Conservation (phyloP, 2,329 filamentous ascomycete genomes). For the Venturia pyrina region DNA sequence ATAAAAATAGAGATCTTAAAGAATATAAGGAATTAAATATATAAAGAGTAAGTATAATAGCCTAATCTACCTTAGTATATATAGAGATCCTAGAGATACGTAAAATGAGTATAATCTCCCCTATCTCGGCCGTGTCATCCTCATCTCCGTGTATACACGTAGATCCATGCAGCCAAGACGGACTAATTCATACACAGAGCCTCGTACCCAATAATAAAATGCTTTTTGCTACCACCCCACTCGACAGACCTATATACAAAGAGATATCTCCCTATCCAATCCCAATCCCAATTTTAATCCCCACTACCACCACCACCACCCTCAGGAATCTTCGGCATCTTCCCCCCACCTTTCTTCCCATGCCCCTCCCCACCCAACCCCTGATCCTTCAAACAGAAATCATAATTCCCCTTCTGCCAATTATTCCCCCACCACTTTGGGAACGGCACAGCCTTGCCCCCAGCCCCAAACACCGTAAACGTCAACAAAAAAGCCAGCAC, state of each 20-base stretch:
- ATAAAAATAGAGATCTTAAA: too few relatives aligned
- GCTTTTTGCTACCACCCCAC: too few relatives aligned
- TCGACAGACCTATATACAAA: neutral
- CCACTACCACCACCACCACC: neutral
- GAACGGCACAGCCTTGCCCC: slow-evolving; percentile 19
- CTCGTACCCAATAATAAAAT: too few relatives aligned
- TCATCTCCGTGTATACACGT: too few relatives aligned
- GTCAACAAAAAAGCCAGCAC: slow-evolving; percentile 32
- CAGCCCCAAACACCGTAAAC: slow-evolving; percentile 34
- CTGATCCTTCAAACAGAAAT: slow-evolving; percentile 10
- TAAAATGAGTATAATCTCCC: too few relatives aligned
- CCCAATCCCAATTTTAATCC: neutral
- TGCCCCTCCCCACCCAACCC: neutral
- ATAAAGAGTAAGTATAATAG: too few relatives aligned
- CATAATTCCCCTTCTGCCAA: slow-evolving; percentile 8
- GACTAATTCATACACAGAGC: too few relatives aligned
- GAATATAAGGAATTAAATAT: too few relatives aligned
- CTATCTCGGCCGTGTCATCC: too few relatives aligned
- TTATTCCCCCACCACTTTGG: slow-evolving; percentile 17
- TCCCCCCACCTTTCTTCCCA: neutral
- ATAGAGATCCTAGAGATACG: too few relatives aligned
- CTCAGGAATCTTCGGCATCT: neutral
- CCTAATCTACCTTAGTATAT: too few relatives aligned
- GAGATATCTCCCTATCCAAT: neutral
- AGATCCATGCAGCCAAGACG: too few relatives aligned